Evolutionary conservation across 305 asterid species (phyloP), one percentile per base, ranked within the genome.

Genomic region (Fraxinus platypoda): DNA sequence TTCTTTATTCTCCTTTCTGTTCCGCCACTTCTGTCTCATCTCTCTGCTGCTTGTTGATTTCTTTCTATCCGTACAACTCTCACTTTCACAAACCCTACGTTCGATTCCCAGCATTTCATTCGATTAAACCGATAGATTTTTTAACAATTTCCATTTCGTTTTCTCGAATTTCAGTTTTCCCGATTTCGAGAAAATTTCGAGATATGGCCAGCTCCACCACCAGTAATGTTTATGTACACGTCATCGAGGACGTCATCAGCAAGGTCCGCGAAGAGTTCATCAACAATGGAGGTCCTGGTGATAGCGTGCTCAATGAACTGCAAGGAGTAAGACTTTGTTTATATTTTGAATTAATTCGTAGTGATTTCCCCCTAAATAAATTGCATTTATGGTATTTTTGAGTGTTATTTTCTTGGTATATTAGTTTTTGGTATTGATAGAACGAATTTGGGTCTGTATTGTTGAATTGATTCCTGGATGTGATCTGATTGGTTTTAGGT

Each of bases 181-280:
- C 52, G 74, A 41, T 35, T 71, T 72, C 46, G 43, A 31, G 34
- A 68, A 26, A 26, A 95, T 68, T 28, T 68, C 41, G 23, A 71
- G 76, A 17, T n/a, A 72, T 95, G 99, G 95, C 94, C 46, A 93
- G 90, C 87, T 86, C 95, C 15, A 81, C 90, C 82, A 95, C 99
- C 72, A 93, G 97, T 88, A 90, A 80, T 85, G 97, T 95, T 28
- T 95, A 95, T 85, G 79, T 92, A 85, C 91, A 90, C 75, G 98
- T 95, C 80, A 95, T 95, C 85, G 99, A 94, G 83, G 99, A 95
- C 84, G 99, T 94, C 77, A 90, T 94, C 90, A 93, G 75, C 90
- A 95, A 95, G 90, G 95, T 94, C 77, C 97, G 97, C 74, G 97
- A 92, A 0, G 99, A 95, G 90, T 93, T 95, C 89, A 78, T 86